Evolutionary conservation across 768 basidiomycete genomes (phyloP), one percentile per base, ranked within the genome.

Genomic region (Lactarius hengduanensis): DNA sequence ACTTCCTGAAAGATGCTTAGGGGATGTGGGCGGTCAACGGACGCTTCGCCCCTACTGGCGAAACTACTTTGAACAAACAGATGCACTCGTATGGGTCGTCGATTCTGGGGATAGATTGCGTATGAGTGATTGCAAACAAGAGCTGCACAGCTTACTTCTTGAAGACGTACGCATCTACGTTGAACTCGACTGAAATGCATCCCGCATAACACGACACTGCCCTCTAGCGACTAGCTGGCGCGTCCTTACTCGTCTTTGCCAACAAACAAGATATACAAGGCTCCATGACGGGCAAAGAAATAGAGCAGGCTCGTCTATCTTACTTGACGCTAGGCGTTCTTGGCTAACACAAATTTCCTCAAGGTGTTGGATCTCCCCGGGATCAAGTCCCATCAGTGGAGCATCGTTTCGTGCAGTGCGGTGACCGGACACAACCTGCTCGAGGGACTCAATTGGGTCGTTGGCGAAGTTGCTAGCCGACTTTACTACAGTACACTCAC

Each of bases 41-140:
- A 96, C 94, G 0, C 86, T 99, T 60, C 85, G 97, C 36, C 96
- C 97, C 8, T 98, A 98, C 76, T 99, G 97, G 97, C 82, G 94
- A 30, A 99, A 98, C 77, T 98, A 98, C 78, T 98, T 98, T 71
- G 97, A 99, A 77, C 93, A 95, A 77, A 98, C 97, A 11, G 97
- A 98, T 77, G 96, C 92, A 8, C 82, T 99, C 54, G 94, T 98
- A 40, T 99, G 97, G 97, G 96, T 99, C 20, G 96, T 99, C 50
- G 97, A 99, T 79, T 96, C 95, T 0, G 85, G 90, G 43, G 96
- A 98, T 78, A 84, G 91, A 50, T 82, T 94, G 80, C 85, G 97
- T 68, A 92, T 97, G 84, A 78, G 81, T 58, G 96, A 98, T 75
- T 98, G 96, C 78, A 90, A 84, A 73, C 80, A 86, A 58, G 97